Conservation (phyloP, 1,284 basidiomycete species). For the Tilletia caries region DNA sequence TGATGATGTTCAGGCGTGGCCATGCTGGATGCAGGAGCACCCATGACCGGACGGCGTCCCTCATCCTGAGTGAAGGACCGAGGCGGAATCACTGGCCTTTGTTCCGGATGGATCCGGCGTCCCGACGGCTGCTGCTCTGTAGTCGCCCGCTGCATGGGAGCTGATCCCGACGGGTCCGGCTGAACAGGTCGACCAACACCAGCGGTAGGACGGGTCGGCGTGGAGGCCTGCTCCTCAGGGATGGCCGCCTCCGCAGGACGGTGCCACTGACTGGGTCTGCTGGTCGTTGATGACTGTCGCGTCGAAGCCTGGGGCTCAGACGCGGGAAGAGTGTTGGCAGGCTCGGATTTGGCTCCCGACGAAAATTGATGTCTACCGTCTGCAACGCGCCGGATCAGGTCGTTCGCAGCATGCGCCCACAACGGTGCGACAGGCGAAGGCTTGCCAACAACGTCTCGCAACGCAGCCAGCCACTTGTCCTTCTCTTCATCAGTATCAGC, state of each 20-base stretch:
- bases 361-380: background rate
- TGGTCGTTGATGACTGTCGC: background rate
- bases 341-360: background rate
- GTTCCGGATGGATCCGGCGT: background rate
- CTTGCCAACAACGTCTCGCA: conserved; percentile 34
- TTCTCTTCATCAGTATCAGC: conserved; percentile 89
- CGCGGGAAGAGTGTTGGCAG: too few species aligned
- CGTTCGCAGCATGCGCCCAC: conserved; percentile 38
- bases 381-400: conserved; percentile 11
- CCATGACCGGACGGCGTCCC: background rate
- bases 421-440: conserved; percentile 38
- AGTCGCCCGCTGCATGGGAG: background rate
- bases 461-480: conserved; percentile 68
- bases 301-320: background rate
- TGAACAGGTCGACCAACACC: too few species aligned
- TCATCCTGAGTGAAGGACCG: background rate
- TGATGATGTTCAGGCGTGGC: background rate
- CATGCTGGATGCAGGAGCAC: background rate
- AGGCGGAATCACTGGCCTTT: background rate
- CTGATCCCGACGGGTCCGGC: background rate
- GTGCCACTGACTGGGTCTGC: background rate
- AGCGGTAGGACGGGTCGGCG: background rate
- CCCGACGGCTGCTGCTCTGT: background rate
- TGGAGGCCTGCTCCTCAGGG: background rate
- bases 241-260: background rate